Evolutionary conservation across 768 basidiomycete species (phyloP).

Genomic region (Xerocomellus dryophilus): DNA sequence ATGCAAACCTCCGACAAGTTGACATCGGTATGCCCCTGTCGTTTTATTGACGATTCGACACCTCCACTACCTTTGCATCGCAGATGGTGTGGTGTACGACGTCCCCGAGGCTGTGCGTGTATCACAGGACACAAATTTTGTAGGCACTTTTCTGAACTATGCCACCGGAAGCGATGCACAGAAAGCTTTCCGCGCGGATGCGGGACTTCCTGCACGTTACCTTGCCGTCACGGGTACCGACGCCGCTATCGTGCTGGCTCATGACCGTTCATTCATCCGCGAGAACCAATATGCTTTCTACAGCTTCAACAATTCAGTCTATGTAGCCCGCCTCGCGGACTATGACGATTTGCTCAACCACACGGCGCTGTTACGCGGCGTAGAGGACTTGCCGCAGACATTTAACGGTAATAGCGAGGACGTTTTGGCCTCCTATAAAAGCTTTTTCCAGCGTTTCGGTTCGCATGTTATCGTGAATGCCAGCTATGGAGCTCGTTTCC

Average conservation of each 20-base stretch:
- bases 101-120: neutral
- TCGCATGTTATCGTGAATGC: neutral
- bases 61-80: neutral
- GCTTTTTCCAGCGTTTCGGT: neutral
- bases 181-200: neutral
- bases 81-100: neutral
- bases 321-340: neutral
- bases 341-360: constrained; percentile 4
- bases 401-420: neutral
- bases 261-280: neutral
- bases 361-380: neutral
- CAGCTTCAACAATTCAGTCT: neutral
- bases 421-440: neutral
- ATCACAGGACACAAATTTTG: neutral
- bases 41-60: neutral
- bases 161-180: neutral
- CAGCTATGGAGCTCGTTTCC: constrained; percentile 5
- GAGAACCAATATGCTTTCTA: constrained; percentile 3
- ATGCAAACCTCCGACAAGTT: neutral
- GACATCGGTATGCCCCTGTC: neutral
- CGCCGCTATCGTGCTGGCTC: neutral
- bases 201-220: neutral
- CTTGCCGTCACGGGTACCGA: constrained; percentile 5
- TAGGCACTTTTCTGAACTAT: neutral
- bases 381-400: neutral